Evolutionary conservation across 495 filamentous ascomycete genomes (phyloP).

Genomic region (Aspergillus baeticus): DNA sequence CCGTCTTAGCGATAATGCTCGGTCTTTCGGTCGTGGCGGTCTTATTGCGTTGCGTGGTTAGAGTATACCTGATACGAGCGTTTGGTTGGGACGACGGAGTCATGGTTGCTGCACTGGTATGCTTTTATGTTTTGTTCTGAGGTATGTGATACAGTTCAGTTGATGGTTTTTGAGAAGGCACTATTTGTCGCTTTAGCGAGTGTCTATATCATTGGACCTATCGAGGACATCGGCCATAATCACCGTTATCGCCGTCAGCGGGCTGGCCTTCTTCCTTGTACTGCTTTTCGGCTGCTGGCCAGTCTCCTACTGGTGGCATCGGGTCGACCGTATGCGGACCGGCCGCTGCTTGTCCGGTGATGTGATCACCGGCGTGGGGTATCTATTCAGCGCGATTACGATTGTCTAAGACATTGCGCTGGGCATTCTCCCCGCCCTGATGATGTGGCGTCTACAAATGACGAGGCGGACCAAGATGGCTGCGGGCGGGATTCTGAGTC

Average conservation of each 20-base stretch:
- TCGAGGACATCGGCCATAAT: constrained; percentile 18
- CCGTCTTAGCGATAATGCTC: constrained; percentile 20
- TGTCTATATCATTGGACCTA: constrained; percentile 19
- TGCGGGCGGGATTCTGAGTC: constrained; percentile 24
- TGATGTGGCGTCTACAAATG: constrained; percentile 30
- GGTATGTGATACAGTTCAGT: neutral
- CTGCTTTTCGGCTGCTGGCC: constrained; percentile 30
- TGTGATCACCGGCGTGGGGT: constrained; percentile 19
- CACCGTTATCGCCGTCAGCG: constrained; percentile 5
- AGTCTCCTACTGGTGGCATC: constrained; percentile 30
- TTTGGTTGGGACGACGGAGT: constrained; percentile 33
- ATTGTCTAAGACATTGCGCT: constrained; percentile 31
- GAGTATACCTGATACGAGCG: constrained; percentile 18
- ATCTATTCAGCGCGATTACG: constrained; percentile 31
- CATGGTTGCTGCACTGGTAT: constrained; percentile 27
- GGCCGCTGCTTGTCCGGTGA: constrained; percentile 21
- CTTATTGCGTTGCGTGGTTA: constrained; percentile 24
- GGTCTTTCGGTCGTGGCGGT: constrained; percentile 20
- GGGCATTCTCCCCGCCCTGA: constrained; percentile 23
- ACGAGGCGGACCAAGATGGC: constrained; percentile 25
- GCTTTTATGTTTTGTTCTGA: neutral
- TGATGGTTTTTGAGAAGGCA: too few species aligned
- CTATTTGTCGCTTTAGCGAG: constrained; percentile 11
- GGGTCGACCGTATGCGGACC: neutral
- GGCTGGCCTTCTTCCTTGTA: constrained; percentile 25